Conservation (phyloP, 2,329 filamentous ascomycete species). For the Ilyonectria sp. region DNA sequence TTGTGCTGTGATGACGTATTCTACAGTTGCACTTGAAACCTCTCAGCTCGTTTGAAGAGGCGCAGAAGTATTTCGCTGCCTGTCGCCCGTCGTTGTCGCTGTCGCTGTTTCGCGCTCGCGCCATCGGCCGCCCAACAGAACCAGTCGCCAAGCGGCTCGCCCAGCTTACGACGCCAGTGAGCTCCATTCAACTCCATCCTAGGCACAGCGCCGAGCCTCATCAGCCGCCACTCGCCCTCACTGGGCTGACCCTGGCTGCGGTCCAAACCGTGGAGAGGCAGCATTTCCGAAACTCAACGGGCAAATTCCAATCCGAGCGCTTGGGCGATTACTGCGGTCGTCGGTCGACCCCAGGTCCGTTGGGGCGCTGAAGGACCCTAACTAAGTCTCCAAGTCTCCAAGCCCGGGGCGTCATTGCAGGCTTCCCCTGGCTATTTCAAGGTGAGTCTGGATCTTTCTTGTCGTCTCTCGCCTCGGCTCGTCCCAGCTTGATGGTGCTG, state of each 20-base stretch:
- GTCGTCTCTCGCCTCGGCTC: background rate
- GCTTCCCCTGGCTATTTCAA: slow-evolving; percentile 10
- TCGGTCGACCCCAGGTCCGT: slow-evolving; percentile 16
- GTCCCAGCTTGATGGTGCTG: slow-evolving; percentile 14
- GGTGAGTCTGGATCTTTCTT: slow-evolving; percentile 20
- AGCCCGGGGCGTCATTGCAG: slow-evolving; percentile 6
- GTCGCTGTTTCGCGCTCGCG: slow-evolving; percentile 23
- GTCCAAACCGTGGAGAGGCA: background rate
- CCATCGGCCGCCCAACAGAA: slow-evolving; percentile 23
- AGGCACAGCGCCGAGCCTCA: slow-evolving; percentile 31
- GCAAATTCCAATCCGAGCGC: slow-evolving; percentile 15
- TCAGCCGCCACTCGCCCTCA: slow-evolving; percentile 25
- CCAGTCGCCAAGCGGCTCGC: slow-evolving; percentile 16
- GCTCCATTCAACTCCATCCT: slow-evolving; percentile 10
- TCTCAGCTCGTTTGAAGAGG: slow-evolving; percentile 29
- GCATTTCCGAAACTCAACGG: slow-evolving; percentile 23
- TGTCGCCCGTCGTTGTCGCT: slow-evolving; percentile 15
- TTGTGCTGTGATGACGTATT: slow-evolving; percentile 14
- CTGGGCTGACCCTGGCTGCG: slow-evolving; percentile 24
- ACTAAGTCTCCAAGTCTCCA: background rate
- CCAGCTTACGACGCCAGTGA: slow-evolving; percentile 29
- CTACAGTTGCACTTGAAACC: slow-evolving; percentile 1
- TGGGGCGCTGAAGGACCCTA: slow-evolving; percentile 15
- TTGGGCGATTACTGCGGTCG: slow-evolving; percentile 19
- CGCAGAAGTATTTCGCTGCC: slow-evolving; percentile 14